Evolutionary conservation across 2,329 filamentous ascomycete species (phyloP).

Genomic region (Fusarium sp.): DNA sequence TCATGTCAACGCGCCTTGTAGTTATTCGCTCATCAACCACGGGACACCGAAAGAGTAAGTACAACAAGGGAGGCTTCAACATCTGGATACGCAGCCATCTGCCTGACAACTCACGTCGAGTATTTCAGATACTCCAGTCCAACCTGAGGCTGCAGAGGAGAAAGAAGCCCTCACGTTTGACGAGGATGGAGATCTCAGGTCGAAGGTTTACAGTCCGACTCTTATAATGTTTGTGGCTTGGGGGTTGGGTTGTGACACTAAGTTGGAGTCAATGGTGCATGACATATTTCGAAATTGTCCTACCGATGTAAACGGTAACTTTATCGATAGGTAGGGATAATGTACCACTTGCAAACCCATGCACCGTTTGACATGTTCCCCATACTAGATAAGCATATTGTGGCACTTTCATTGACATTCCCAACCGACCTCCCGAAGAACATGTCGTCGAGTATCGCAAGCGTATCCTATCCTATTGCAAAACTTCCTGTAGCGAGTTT

Average conservation of each 20-base stretch:
- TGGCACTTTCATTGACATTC: too few species aligned
- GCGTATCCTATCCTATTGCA: background rate
- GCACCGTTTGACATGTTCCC: too few species aligned
- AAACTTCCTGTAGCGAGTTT: background rate
- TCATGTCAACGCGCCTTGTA: too few species aligned
- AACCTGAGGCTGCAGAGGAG: background rate
- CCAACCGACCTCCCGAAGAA: background rate
- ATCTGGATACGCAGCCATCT: too few species aligned
- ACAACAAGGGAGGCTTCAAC: too few species aligned
- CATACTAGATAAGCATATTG: too few species aligned
- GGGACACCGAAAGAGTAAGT: too few species aligned
- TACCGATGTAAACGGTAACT: background rate
- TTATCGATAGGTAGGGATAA: too few species aligned
- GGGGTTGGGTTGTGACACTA: background rate
- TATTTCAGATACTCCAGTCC: background rate
- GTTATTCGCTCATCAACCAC: too few species aligned
- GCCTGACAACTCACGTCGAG: too few species aligned
- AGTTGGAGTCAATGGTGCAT: background rate
- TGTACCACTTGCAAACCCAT: too few species aligned
- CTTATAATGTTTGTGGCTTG: constrained; percentile 1
- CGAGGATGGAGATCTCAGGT: background rate
- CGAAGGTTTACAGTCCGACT: too few species aligned
- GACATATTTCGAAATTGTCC: background rate
- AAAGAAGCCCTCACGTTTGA: background rate
- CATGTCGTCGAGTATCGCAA: background rate